Percentiles rank a stretch among this genome's conserved stretches.
These are phyloP conservation scores for Hypoxylon sp. DNA, from an alignment of 2,329 filamentous ascomycete genomes.

Conservation along the genomic window DNA sequence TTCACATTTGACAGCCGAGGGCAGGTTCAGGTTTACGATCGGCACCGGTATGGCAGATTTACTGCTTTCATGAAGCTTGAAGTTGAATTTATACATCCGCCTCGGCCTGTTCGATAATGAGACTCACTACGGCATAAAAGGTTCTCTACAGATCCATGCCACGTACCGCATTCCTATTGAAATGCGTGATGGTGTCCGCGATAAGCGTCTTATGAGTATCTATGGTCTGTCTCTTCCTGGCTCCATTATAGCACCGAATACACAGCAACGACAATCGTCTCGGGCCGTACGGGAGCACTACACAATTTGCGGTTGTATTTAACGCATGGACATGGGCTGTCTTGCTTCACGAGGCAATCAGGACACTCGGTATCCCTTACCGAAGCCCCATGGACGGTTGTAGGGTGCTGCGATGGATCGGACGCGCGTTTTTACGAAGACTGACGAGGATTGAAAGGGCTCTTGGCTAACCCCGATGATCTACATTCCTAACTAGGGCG, in stretches of 20 bases:
- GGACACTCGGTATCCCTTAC: constrained; percentile 18
- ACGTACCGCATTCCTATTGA: constrained; percentile 3
- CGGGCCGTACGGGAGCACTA: too few relatives aligned
- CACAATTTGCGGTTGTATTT: constrained; percentile 1
- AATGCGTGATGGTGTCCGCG: constrained; percentile 1
- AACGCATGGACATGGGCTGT: neutral
- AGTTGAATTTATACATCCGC: constrained; percentile 13
- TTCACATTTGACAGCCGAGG: constrained; percentile 13
- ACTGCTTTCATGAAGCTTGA: constrained; percentile 24
- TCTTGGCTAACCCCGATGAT: constrained; percentile 29
- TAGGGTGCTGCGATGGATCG: constrained; percentile 5
- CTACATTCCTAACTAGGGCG: constrained; percentile 28
- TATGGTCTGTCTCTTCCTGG: constrained; percentile 2
- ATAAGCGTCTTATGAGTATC: neutral
- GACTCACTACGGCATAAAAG: neutral
- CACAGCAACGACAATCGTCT: neutral
- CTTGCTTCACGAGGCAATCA: constrained; percentile 18
- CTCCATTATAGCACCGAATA: neutral
- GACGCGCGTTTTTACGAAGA: constrained; percentile 17
- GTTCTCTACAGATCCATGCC: neutral
- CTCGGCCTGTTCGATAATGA: constrained; percentile 3
- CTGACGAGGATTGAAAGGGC: constrained; percentile 18
- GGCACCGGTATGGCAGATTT: constrained; percentile 13
- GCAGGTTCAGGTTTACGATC: constrained; percentile 11
- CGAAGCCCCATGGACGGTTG: constrained; percentile 2